Evolutionary conservation across 371 early-diverging fungal genomes (phyloP).

Genomic region (Zychaea mexicana): DNA sequence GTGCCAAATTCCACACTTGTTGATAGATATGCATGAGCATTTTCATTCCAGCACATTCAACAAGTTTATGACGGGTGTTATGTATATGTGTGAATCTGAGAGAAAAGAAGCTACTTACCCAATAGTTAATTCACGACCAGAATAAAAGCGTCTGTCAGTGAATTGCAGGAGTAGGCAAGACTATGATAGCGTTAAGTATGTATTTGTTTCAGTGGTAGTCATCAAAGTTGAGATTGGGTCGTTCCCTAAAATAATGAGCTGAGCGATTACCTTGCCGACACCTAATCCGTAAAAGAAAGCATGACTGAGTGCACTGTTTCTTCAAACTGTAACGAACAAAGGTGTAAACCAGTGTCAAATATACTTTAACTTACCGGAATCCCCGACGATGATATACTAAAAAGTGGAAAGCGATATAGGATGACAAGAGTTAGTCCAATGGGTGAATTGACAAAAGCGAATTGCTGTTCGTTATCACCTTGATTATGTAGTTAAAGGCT

Average conservation of each 20-base stretch:
- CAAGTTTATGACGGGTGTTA: too few species aligned
- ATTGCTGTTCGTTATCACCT: slow-evolving; percentile 23
- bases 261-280: slow-evolving; percentile 32
- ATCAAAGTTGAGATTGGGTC: too few species aligned
- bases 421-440: neutral
- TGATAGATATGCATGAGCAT: neutral
- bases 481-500: slow-evolving; percentile 41
- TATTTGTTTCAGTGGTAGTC: too few species aligned
- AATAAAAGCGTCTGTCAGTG: slow-evolving; percentile 82
- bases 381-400: slow-evolving; percentile 53
- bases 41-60: neutral
- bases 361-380: slow-evolving; percentile 34
- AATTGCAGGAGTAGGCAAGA: slow-evolving; percentile 83
- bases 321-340: neutral
- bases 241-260: too few species aligned
- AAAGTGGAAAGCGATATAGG: neutral
- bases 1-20: slow-evolving; percentile 83
- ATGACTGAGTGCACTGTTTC: neutral
- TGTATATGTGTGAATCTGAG: too few species aligned
- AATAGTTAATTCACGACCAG: slow-evolving; percentile 86
- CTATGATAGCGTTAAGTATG: too few species aligned
- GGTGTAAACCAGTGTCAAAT: neutral
- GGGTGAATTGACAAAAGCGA: neutral
- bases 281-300: slow-evolving; percentile 12
- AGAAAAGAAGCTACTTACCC: too few species aligned